Conservation (phyloP, 495 filamentous ascomycete genomes). For the Trichoderma asperelloides region DNA sequence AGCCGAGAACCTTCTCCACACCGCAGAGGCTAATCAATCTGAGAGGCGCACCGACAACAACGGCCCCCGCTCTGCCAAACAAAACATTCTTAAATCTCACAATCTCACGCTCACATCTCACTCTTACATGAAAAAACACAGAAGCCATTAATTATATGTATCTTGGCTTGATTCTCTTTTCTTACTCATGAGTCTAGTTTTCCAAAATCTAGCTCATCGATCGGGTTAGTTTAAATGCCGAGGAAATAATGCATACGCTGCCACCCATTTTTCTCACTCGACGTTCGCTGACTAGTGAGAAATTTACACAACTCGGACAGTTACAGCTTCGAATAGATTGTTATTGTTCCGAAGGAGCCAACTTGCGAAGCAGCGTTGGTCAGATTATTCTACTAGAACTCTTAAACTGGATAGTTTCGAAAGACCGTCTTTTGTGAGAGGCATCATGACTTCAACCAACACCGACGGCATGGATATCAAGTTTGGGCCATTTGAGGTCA, state of each 20-base stretch:
- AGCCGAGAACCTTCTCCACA: neutral
- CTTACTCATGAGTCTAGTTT: neutral
- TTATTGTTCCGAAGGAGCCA: neutral
- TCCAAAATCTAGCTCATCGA: neutral
- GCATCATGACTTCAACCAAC: conserved; percentile 7
- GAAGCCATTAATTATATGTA: neutral
- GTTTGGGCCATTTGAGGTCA: conserved; percentile 59
- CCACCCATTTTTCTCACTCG: neutral
- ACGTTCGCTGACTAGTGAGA: neutral
- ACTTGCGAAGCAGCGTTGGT: neutral
- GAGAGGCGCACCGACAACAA: too few relatives aligned
- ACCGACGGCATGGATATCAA: conserved; percentile 30
- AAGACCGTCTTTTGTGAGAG: neutral
- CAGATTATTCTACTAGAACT: neutral
- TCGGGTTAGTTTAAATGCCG: neutral
- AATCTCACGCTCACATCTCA: neutral
- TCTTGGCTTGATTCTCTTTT: neutral
- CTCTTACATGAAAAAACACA: neutral
- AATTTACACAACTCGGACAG: neutral
- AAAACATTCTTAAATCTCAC: neutral
- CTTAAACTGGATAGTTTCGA: neutral
- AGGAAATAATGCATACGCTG: too few relatives aligned
- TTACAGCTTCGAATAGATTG: neutral
- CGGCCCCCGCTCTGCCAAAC: neutral
- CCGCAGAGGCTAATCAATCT: neutral